Percentiles rank a stretch among this genome's conserved stretches.
Conservation (phyloP, 768 basidiomycete genomes). For the Tricholoma furcatifolium region DNA sequence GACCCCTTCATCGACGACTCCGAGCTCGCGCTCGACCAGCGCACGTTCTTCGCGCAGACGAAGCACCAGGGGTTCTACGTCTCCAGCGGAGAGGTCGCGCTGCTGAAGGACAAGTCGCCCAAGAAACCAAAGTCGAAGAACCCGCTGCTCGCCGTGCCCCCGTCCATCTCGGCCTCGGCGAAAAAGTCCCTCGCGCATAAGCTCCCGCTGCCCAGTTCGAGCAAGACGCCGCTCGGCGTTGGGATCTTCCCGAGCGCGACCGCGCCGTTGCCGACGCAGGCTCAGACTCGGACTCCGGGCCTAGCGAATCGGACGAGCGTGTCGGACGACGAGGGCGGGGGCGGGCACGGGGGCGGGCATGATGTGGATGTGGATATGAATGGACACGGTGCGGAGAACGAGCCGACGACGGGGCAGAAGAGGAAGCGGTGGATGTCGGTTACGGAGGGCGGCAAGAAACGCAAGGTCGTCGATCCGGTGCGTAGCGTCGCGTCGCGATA, state of each 20-base stretch:
- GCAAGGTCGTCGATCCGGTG: constrained; percentile 68
- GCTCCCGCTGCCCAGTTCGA: no score
- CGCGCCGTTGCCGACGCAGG: background rate
- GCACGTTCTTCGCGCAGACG: constrained; percentile 88
- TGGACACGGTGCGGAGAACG: constrained; percentile 4
- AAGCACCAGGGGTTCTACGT: constrained; percentile 95
- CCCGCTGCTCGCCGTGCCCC: constrained; percentile 17
- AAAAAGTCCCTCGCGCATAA: constrained; percentile 3
- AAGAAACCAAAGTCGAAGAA: constrained; percentile 76
- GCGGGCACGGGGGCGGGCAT: background rate
- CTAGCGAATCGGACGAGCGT: no score
- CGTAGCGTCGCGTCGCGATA: constrained; percentile 29
- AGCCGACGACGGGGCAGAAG: constrained; percentile 45
- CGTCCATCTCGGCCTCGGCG: background rate
- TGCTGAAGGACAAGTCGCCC: constrained; percentile 77
- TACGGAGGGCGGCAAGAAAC: constrained; percentile 65
- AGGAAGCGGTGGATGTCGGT: constrained; percentile 52
- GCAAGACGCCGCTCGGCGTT: no score
- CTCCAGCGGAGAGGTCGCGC: constrained; percentile 80
- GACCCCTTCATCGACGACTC: constrained; percentile 99
- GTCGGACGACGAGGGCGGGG: constrained; percentile 9
- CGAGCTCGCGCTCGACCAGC: constrained; percentile 86
- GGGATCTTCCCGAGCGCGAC: background rate
- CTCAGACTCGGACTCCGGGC: no score
- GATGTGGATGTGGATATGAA: background rate